These are phyloP conservation scores for Ceratocystis ficicola DNA, from an alignment of 2,329 filamentous ascomycete species.

Conservation along the genomic window DNA sequence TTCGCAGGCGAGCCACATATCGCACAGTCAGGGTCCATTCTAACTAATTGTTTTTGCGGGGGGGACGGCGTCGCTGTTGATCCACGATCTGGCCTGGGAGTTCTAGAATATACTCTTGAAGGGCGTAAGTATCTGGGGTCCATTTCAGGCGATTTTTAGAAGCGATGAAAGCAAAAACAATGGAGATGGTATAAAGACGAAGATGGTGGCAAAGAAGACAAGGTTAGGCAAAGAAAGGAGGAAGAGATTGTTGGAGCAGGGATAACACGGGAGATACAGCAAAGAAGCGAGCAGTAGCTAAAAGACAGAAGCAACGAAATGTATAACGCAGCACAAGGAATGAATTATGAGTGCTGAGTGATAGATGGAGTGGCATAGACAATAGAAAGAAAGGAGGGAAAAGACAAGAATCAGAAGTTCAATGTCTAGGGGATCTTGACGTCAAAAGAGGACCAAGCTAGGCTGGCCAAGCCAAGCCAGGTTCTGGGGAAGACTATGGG, in stretches of 20 bases:
- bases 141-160: conserved; percentile 26
- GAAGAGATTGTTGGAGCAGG: neutral
- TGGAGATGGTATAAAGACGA: conserved; percentile 13
- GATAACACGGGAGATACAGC: neutral
- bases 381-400: neutral
- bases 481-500: neutral
- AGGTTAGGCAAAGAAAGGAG: neutral
- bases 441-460: conserved; percentile 6
- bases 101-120: conserved; percentile 9
- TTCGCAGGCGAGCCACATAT: conserved; percentile 51
- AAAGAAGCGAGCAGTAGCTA: neutral
- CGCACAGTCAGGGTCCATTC: conserved; percentile 58
- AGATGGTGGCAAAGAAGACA: conserved; percentile 18
- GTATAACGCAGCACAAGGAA: neutral
- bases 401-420: neutral
- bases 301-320: neutral
- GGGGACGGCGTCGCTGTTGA: conserved; percentile 21
- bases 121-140: conserved; percentile 14
- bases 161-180: no score
- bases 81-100: conserved; percentile 11
- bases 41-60: conserved; percentile 33
- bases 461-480: conserved; percentile 1
- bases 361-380: neutral
- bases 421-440: neutral
- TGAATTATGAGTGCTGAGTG: neutral